Evolutionary conservation across 768 basidiomycete species (phyloP), one percentile per base, ranked within the genome.

Genomic region (Boletus rubroflammeus): DNA sequence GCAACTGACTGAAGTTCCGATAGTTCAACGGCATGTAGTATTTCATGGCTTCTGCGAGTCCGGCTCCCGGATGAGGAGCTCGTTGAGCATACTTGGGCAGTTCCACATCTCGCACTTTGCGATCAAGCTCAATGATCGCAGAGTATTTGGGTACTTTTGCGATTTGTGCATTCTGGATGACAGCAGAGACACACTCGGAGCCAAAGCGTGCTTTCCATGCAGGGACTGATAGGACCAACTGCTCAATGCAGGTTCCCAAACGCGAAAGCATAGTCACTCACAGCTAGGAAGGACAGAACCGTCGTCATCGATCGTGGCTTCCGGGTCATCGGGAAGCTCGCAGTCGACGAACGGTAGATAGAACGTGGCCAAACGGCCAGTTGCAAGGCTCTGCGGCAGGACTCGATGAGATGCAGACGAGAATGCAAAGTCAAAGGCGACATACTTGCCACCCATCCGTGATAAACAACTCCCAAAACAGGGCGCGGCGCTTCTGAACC

Each of bases 21-120:
- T 89, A 90, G 62, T 89, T 88, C 32, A 69, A 75, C 1, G 88
- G 84, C 88, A 89, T 89, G 62, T 81, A 88, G 66, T 84, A 80
- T 34, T 79, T 81, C 88, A 90, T 89, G 7, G 83, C 81, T 64
- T 83, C 73, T 9, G 77, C 73, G 11, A 89, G 72, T 3, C 81
- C 80, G 1, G 72, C 72, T 8, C 80, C 79, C 56, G 76, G 65
- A 1, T 80, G 78, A 0, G 79, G 74, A 0, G 75, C 55, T 3
- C 77, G 80, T 47, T 80, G 76, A 0, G 85, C 80, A 64, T 86
- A 88, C 45, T 70, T 72, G 8, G 88, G 88, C 6, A 89, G 56
- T 23, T 81, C 79, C 82, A 86, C 82, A 60, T 87, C 84, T 43
- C 81, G 82, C 29, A 84, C 77, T 62, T 81, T 84, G 53, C 82